Base-by-base conservation (phyloP, 768 basidiomycete species). In the Auricularia sp. region DNA sequence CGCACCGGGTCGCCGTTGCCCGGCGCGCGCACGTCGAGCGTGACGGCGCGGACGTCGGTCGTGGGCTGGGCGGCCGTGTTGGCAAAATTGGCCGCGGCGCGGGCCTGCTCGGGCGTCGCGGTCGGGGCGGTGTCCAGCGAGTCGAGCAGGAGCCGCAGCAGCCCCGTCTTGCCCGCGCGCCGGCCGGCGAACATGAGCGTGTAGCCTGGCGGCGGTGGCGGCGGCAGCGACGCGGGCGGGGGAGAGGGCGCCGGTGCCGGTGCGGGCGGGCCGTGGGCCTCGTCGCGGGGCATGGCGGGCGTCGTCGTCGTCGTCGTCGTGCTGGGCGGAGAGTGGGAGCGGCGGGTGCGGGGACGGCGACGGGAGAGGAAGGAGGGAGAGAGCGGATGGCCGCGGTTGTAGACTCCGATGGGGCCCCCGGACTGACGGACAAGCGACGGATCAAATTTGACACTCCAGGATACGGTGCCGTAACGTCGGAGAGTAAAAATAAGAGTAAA, bases 161-260 rank as follows among this genome's bases (percentile, higher is more conserved):
- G 89, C 67, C 89, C 87, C 29, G 90, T 91, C 82, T 94, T 94
- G 77, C 89, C 85, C 82, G 78, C 89, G 77, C 88, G 86, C 77
- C 84, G 85, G 62, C 90, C 90, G 65, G 90, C 90, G 72, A 90
- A 89, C 78, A 92, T 87, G 75, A 92, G 78, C 70, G 87, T 86
- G 78, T 83, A 83, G n/a, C 35, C 54, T 21, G 54, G 34, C 6
- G 64, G 64, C 18, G 44, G 78, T 77, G 71, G 71, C 79, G 21
- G 36, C 47, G 78, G 75, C 68, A 75, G 75, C 68, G 70, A 70
- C 73, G 72, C 71, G 68, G 65, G 54, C 29, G 29, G 29, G 66
- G 67, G 71, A 69, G 67, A 66, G 67, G 54, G 61, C 62, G 63
- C 44, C 62, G 21, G 62, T 65, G 65, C 65, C 66, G 67, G 68